phyloP scores from a whole-genome alignment of 2,329 filamentous ascomycete species.

The Gnomoniopsis sp. region DNA sequence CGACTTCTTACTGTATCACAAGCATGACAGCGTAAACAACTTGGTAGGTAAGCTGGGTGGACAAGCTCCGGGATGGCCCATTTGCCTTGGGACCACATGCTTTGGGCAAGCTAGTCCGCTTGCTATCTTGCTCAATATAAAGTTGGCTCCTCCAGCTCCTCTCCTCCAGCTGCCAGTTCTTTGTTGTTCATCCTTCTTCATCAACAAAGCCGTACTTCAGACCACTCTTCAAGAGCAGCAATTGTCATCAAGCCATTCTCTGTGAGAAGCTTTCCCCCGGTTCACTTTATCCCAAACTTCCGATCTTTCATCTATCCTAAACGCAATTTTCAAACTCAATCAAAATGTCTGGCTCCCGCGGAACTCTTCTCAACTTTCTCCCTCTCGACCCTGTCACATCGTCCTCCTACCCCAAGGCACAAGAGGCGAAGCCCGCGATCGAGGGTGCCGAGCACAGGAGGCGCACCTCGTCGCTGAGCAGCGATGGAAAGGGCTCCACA shows the following conservation, averaged over 20 bases:
- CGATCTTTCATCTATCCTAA: not conserved
- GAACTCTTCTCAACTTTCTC: constrained; percentile 41
- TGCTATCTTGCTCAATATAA: constrained; percentile 10
- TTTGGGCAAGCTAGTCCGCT: constrained; percentile 7
- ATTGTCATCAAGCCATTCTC: not conserved
- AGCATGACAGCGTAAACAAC: not conserved
- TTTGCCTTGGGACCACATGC: not conserved
- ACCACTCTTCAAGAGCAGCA: not conserved
- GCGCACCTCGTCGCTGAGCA: constrained; percentile 54
- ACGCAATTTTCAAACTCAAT: not conserved
- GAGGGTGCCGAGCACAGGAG: constrained; percentile 31
- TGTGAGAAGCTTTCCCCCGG: not conserved
- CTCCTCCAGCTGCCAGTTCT: not conserved
- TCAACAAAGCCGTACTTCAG: not conserved
- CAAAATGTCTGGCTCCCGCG: constrained; percentile 12
- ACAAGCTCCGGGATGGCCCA: not conserved
- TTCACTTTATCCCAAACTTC: not conserved
- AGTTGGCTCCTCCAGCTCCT: not conserved
- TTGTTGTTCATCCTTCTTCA: not conserved
- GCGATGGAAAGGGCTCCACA: constrained; percentile 35
- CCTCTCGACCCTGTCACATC: constrained; percentile 58
- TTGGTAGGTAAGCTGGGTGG: not conserved
- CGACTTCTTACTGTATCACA: not conserved
- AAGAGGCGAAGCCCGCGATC: constrained; percentile 23
- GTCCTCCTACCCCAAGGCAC: constrained; percentile 48